phyloP scores from a whole-genome alignment of 495 filamentous ascomycete genomes.

The Aspergillus nidulans region DNA sequence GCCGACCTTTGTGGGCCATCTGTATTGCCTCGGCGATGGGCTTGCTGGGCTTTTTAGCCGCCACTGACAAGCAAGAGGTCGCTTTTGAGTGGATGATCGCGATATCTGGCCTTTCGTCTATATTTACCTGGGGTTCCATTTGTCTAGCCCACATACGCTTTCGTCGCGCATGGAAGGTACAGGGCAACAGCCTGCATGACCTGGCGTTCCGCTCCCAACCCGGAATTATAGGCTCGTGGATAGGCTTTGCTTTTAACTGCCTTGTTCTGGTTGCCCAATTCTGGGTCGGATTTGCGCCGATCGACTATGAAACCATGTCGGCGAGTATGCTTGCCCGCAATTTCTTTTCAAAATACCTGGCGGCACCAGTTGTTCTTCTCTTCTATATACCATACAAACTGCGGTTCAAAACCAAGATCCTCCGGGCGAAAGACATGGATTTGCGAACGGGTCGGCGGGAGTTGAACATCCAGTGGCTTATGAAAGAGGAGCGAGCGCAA shows the following conservation, averaged over 20 bases:
- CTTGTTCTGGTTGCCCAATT: constrained; percentile 89
- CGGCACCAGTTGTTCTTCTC: constrained; percentile 70
- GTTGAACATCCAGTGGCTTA: constrained; percentile 67
- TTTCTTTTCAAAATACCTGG: constrained; percentile 80
- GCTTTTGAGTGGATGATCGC: constrained; percentile 89
- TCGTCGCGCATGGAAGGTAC: constrained; percentile 67
- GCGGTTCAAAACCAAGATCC: constrained; percentile 63
- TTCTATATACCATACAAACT: constrained; percentile 80
- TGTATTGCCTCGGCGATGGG: constrained; percentile 63
- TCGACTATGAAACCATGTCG: constrained; percentile 50
- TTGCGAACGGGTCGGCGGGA: constrained; percentile 85
- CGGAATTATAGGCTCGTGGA: constrained; percentile 76
- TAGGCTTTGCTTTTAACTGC: constrained; percentile 74
- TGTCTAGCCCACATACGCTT: constrained; percentile 90
- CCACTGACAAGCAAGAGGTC: constrained; percentile 54
- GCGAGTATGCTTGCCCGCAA: constrained; percentile 43
- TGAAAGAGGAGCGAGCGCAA: constrained; percentile 74
- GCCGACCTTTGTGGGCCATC: constrained; percentile 75
- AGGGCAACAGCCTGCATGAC: constrained; percentile 68
- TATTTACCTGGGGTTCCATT: constrained; percentile 93
- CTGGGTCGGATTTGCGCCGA: constrained; percentile 83
- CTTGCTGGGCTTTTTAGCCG: constrained; percentile 74
- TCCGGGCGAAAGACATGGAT: constrained; percentile 71
- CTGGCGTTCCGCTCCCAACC: constrained; percentile 77
- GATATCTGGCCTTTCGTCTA: constrained; percentile 78